These are phyloP conservation scores for Globomyces sp. DNA, from an alignment of 371 early-diverging fungal genomes.

Conservation along the genomic window DNA sequence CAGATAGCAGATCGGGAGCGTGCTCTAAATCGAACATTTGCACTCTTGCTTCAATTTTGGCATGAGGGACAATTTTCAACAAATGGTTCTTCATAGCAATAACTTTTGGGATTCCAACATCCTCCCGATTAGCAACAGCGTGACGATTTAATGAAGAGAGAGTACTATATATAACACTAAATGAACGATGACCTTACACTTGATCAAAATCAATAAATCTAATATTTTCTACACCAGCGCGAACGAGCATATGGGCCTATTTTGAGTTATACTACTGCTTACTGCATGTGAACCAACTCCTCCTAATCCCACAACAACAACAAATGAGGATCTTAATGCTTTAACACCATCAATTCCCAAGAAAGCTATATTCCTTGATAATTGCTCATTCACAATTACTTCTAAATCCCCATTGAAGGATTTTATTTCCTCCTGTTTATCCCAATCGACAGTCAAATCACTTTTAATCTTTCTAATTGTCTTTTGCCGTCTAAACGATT, in stretches of 20 bases:
- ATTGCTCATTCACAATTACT: conserved; percentile 75
- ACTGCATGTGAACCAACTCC: conserved; percentile 67
- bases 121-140: conserved; percentile 81
- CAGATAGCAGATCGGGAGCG: conserved; percentile 70
- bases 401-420: conserved; percentile 36
- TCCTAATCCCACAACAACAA: conserved; percentile 94
- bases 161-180: conserved; percentile 35
- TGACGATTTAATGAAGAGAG: conserved; percentile 88
- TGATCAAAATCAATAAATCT: conserved; percentile 96
- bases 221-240: conserved; percentile 84
- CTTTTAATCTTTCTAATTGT: conserved; percentile 7
- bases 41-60: conserved; percentile 70
- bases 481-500: neutral
- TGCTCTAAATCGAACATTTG: conserved; percentile 69
- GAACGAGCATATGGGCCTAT: conserved; percentile 77
- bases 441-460: neutral
- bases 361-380: conserved; percentile 80
- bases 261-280: too few species aligned
- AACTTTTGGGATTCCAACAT: conserved; percentile 90
- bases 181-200: conserved; percentile 41
- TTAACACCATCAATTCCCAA: conserved; percentile 67
- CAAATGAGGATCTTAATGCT: conserved; percentile 56
- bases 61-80: conserved; percentile 72
- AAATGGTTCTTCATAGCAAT: conserved; percentile 70
- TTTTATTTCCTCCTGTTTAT: neutral